phyloP scores from a whole-genome alignment of 169 alveolate species.

The Theileria parva region DNA sequence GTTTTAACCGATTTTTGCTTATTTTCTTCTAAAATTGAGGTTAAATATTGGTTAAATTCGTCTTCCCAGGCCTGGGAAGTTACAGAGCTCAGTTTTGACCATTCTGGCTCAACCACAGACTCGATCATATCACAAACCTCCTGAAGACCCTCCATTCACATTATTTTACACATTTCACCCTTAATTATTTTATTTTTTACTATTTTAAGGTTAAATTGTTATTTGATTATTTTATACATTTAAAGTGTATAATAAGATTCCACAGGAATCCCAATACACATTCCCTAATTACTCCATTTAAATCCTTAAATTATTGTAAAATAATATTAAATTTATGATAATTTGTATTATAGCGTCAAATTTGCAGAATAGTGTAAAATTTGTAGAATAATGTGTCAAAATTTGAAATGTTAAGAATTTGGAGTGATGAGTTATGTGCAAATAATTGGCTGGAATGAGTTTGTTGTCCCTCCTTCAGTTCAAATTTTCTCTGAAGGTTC shows the following conservation, averaged over 20 bases:
- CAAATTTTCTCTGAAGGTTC: slow-evolving; percentile 73
- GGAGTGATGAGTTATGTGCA: slow-evolving; percentile 69
- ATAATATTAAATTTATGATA: neutral
- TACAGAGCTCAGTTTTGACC: slow-evolving; percentile 11
- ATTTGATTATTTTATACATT: no score
- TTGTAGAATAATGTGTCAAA: no score
- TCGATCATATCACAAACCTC: slow-evolving; percentile 8
- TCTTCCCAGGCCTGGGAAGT: slow-evolving; percentile 29
- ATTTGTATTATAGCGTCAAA: neutral
- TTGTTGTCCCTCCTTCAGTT: slow-evolving; percentile 81
- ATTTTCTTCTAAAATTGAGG: neutral
- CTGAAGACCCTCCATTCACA: slow-evolving; percentile 10
- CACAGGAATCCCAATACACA: slow-evolving; percentile 21
- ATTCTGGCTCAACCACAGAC: neutral
- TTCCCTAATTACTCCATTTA: neutral
- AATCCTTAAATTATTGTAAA: neutral
- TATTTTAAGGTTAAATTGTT: no score
- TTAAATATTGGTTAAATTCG: slow-evolving; percentile 26
- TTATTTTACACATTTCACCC: neutral
- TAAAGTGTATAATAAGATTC: neutral
- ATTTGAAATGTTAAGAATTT: no score
- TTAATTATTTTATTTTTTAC: no score
- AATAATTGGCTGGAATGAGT: slow-evolving; percentile 75
- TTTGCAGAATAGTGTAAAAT: neutral
- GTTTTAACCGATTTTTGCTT: neutral